Percentiles rank a stretch among this genome's conserved stretches.
phyloP scores from a whole-genome alignment of 83 land plant species.

The Picea mariana region DNA sequence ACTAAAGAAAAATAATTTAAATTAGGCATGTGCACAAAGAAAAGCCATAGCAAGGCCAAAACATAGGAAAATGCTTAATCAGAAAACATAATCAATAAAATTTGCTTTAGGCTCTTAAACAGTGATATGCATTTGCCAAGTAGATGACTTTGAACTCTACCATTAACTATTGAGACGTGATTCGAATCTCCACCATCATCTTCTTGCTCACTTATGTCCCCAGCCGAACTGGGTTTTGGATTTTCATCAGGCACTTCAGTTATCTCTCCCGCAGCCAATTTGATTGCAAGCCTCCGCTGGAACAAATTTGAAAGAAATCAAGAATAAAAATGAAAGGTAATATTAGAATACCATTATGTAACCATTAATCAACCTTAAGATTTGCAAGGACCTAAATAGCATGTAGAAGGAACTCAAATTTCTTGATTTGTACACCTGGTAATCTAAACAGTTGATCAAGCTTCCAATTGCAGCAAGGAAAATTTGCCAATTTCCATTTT shows the following conservation, averaged over 20 bases:
- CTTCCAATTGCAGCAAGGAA: too few relatives aligned
- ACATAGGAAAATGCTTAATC: background rate
- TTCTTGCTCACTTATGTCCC: background rate
- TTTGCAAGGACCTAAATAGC: too few relatives aligned
- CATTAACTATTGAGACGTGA: background rate
- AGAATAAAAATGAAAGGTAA: background rate
- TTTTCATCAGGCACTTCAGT: slow-evolving; percentile 5
- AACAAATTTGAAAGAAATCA: background rate
- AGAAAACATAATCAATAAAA: background rate
- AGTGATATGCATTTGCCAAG: background rate
- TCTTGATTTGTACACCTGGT: too few relatives aligned
- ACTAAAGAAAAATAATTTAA: background rate
- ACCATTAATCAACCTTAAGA: background rate
- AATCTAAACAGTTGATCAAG: too few relatives aligned
- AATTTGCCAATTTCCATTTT: too few relatives aligned
- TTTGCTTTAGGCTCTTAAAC: background rate
- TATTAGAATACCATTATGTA: background rate
- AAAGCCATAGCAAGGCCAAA: background rate
- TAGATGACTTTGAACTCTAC: background rate
- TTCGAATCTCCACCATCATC: background rate
- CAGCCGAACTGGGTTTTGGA: background rate
- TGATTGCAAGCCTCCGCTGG: slow-evolving; percentile 16
- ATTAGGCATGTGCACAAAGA: background rate
- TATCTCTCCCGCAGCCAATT: slow-evolving; percentile 7
- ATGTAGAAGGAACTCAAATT: too few relatives aligned